Conservation (phyloP, 2,329 filamentous ascomycete species). For the Aspergillus cejpii region DNA sequence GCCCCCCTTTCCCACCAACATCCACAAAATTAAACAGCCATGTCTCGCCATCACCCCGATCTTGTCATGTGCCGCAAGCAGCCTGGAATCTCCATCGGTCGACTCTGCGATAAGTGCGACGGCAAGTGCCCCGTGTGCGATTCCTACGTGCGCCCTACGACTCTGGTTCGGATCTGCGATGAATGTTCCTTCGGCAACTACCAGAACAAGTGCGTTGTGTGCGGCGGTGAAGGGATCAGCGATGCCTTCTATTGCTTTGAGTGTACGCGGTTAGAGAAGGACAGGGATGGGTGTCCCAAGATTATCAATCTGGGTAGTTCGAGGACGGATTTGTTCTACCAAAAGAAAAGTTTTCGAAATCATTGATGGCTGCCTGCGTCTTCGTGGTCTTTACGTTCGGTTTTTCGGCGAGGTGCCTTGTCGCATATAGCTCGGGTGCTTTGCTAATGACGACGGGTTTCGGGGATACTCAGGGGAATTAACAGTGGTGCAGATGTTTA, state of each 20-base stretch:
- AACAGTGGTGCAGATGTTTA: not conserved
- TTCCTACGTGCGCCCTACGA: constrained; percentile 95
- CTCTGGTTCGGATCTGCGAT: constrained; percentile 95
- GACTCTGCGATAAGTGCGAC: constrained; percentile 99
- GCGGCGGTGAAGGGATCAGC: constrained; percentile 93
- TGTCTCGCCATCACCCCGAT: constrained; percentile 96
- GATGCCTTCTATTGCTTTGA: constrained; percentile 99
- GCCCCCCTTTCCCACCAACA: not conserved
- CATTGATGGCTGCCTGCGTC: constrained; percentile 30
- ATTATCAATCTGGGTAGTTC: constrained; percentile 97
- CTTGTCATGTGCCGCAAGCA: constrained; percentile 99
- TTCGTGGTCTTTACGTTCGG: constrained; percentile 2
- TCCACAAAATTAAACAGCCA: constrained; percentile 37
- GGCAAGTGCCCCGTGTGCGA: constrained; percentile 99
- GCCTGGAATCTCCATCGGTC: constrained; percentile 92
- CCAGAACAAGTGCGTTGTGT: constrained; percentile 99
- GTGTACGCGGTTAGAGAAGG: constrained; percentile 93
- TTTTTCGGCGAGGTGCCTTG: not conserved
- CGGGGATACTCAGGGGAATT: not conserved
- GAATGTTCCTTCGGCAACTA: constrained; percentile 99
- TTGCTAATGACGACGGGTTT: not conserved
- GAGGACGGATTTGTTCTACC: constrained; percentile 80
- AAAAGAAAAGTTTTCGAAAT: constrained; percentile 57
- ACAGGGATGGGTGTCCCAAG: constrained; percentile 95
- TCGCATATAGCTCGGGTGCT: not conserved